Percentiles rank a stretch among this genome's conserved stretches.
phyloP scores from a whole-genome alignment of 2,329 filamentous ascomycete species.

The Cucurbitaria berberidis region DNA sequence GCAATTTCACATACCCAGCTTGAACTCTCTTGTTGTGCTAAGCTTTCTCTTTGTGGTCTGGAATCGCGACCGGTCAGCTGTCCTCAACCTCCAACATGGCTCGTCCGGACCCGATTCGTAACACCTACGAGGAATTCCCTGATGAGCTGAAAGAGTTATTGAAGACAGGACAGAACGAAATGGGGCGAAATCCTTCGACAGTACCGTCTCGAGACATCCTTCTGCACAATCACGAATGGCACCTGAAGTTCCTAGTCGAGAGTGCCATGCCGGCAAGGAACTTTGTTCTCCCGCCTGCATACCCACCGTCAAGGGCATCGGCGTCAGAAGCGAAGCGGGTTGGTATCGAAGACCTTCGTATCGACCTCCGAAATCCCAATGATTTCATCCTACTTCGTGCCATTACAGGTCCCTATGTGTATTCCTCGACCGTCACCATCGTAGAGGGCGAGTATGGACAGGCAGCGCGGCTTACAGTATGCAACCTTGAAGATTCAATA shows the following conservation, averaged over 20 bases:
- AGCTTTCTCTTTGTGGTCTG: no score
- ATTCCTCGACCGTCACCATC: conserved; percentile 26
- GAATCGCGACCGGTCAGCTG: no score
- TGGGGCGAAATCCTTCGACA: conserved; percentile 1
- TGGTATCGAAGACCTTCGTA: conserved; percentile 14
- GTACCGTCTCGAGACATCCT: conserved; percentile 17
- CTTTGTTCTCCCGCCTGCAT: conserved; percentile 26
- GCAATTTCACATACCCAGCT: no score
- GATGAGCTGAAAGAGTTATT: conserved; percentile 23
- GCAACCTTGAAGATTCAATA: conserved; percentile 31
- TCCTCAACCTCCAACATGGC: conserved; percentile 9
- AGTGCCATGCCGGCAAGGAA: conserved; percentile 20
- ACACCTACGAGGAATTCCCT: conserved; percentile 30
- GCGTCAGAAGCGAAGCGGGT: conserved; percentile 3
- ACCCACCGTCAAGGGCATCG: conserved; percentile 21
- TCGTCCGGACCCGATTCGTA: conserved; percentile 7
- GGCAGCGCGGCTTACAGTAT: conserved; percentile 25
- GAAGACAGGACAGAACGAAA: conserved; percentile 7
- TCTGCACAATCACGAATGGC: conserved; percentile 17
- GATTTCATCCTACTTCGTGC: conserved; percentile 19
- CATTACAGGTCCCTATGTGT: conserved; percentile 28
- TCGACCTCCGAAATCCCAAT: conserved; percentile 11
- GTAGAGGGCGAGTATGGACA: conserved; percentile 28
- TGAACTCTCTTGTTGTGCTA: no score
- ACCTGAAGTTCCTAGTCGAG: conserved; percentile 21